Percentiles rank a stretch among this genome's conserved stretches.
phyloP scores from a whole-genome alignment of 306 rosid genomes.

The Chamaecrista fasciculata region DNA sequence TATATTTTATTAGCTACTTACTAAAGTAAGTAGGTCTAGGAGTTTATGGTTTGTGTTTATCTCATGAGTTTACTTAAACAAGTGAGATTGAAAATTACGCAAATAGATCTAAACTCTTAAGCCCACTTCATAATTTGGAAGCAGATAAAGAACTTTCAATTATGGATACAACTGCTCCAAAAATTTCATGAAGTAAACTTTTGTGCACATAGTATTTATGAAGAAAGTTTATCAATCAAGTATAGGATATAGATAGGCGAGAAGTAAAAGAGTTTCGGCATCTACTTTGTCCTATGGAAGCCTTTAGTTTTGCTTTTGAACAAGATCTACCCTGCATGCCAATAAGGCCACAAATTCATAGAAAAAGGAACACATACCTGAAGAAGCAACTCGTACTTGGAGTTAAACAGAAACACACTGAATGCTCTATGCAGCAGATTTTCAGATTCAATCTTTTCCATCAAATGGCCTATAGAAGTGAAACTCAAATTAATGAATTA shows the following conservation, averaged over 20 bases:
- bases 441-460: constrained; percentile 90
- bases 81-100: too few species aligned
- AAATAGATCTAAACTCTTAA: neutral
- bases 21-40: too few species aligned
- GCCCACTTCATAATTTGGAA: constrained; percentile 4
- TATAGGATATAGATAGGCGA: neutral
- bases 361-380: constrained; percentile 54
- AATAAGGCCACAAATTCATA: neutral
- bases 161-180: neutral
- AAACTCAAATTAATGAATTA: constrained; percentile 23
- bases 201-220: neutral
- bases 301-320: neutral
- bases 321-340: constrained; percentile 13
- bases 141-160: constrained; percentile 12
- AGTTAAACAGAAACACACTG: constrained; percentile 92
- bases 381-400: constrained; percentile 89
- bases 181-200: neutral
- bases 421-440: constrained; percentile 91
- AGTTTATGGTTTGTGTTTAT: too few species aligned
- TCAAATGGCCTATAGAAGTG: constrained; percentile 74
- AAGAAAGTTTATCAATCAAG: neutral
- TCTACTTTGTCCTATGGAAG: constrained; percentile 4
- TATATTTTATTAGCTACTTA: too few species aligned
- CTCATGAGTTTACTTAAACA: too few species aligned
- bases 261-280: neutral